These are phyloP conservation scores for Trichophyton simii DNA, from an alignment of 2,329 filamentous ascomycete species.

Conservation along the genomic window DNA sequence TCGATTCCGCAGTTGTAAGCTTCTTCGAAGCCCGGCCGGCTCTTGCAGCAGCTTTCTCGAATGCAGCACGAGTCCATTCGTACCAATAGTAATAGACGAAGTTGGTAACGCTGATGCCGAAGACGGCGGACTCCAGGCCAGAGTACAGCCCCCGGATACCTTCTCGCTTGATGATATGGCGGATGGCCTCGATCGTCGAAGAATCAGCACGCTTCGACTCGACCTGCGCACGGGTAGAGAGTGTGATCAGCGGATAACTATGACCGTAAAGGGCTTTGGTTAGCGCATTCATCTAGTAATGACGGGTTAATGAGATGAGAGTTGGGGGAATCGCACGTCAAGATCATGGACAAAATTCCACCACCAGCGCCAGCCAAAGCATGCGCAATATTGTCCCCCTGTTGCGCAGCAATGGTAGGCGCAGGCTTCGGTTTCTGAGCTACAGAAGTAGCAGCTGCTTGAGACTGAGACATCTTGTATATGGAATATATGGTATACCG, in stretches of 20 bases:
- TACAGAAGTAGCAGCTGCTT: conserved; percentile 13
- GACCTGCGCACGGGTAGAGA: conserved; percentile 94
- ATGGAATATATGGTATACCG: background rate
- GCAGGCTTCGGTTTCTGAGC: conserved; percentile 30
- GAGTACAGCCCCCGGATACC: conserved; percentile 81
- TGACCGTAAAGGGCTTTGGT: background rate
- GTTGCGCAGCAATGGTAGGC: conserved; percentile 54
- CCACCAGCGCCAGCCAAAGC: conserved; percentile 86
- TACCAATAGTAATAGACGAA: conserved; percentile 99
- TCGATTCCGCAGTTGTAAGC: conserved; percentile 82
- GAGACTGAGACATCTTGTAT: conserved; percentile 27
- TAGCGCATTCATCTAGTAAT: background rate
- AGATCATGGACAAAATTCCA: conserved; percentile 84
- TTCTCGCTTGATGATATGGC: conserved; percentile 80
- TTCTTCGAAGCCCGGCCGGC: conserved; percentile 63
- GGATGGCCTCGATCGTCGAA: conserved; percentile 68
- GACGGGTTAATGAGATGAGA: background rate
- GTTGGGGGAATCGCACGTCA: conserved; percentile 47
- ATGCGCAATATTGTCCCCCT: conserved; percentile 94
- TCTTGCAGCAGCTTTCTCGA: conserved; percentile 60
- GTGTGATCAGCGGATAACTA: conserved; percentile 90
- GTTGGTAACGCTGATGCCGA: conserved; percentile 97
- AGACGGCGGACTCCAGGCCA: conserved; percentile 83
- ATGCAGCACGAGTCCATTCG: conserved; percentile 84
- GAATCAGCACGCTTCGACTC: conserved; percentile 88